Evolutionary conservation across 768 basidiomycete genomes (phyloP).

Genomic region (Paxillus ammoniavirescens): DNA sequence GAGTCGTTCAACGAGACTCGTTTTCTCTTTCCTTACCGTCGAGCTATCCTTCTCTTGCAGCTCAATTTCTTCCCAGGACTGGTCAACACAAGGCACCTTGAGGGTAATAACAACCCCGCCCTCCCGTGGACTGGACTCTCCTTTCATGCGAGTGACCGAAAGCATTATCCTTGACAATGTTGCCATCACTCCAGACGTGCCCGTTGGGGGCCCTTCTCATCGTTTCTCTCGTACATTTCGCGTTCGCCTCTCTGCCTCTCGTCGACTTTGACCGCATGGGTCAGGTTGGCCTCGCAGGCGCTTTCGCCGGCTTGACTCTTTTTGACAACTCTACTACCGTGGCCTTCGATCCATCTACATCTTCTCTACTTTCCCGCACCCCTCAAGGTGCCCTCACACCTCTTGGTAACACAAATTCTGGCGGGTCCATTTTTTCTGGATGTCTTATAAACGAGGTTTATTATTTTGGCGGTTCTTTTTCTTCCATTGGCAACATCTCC

Average conservation of each 20-base stretch:
- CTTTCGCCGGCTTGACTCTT: constrained; percentile 84
- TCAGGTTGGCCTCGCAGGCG: constrained; percentile 81
- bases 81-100: neutral
- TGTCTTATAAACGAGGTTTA: constrained; percentile 68
- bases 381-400: constrained; percentile 63
- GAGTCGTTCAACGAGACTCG: neutral
- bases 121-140: constrained; percentile 2
- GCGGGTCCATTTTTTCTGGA: constrained; percentile 73
- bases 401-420: constrained; percentile 76
- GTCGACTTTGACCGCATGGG: constrained; percentile 87
- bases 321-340: constrained; percentile 56
- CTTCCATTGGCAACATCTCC: constrained; percentile 57
- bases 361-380: constrained; percentile 68
- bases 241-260: constrained; percentile 45
- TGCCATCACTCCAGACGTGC: constrained; percentile 14
- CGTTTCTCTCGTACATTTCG: constrained; percentile 12
- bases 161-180: constrained; percentile 8
- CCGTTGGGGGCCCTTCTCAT: constrained; percentile 23
- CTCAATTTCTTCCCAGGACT: constrained; percentile 1
- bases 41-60: neutral
- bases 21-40: neutral
- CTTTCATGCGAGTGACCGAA: neutral
- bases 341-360: constrained; percentile 66
- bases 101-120: constrained; percentile 11
- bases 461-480: constrained; percentile 85